Evolutionary conservation across 768 basidiomycete genomes (phyloP).

Genomic region (Pisolithus orientalis): DNA sequence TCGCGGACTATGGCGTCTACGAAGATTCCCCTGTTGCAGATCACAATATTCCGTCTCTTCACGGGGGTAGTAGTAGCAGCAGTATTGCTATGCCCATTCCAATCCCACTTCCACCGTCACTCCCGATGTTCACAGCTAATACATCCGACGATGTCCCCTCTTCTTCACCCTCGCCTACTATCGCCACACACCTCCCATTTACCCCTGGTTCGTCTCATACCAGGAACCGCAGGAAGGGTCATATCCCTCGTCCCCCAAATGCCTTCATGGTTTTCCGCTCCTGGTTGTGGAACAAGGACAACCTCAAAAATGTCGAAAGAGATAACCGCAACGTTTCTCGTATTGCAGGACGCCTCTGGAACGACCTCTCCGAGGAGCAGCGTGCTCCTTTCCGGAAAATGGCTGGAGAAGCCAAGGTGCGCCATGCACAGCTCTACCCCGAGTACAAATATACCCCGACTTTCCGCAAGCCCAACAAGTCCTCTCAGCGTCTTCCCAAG

Average conservation of each 20-base stretch:
- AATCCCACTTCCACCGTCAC: constrained; percentile 11
- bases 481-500: constrained; percentile 28
- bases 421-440: constrained; percentile 48
- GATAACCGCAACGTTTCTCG: constrained; percentile 71
- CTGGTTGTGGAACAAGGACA: constrained; percentile 48
- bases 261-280: constrained; percentile 84
- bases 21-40: constrained; percentile 7
- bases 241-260: constrained; percentile 75
- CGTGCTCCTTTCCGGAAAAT: constrained; percentile 39
- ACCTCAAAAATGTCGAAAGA: constrained; percentile 47
- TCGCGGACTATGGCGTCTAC: constrained; percentile 24
- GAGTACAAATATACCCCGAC: constrained; percentile 59
- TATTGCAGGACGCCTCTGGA: constrained; percentile 68
- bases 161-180: constrained; percentile 8
- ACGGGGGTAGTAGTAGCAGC: not conserved
- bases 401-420: constrained; percentile 41
- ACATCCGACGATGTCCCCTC: constrained; percentile 7
- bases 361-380: constrained; percentile 40
- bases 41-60: constrained; percentile 16
- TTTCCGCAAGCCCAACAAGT: constrained; percentile 22
- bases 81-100: not conserved
- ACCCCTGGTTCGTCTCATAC: constrained; percentile 33
- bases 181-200: constrained; percentile 22
- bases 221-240: constrained; percentile 37
- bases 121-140: constrained; percentile 11